These are phyloP conservation scores for Cenchrus purpureus DNA, from an alignment of 176 grass and related monocot species.

Conservation along the genomic window DNA sequence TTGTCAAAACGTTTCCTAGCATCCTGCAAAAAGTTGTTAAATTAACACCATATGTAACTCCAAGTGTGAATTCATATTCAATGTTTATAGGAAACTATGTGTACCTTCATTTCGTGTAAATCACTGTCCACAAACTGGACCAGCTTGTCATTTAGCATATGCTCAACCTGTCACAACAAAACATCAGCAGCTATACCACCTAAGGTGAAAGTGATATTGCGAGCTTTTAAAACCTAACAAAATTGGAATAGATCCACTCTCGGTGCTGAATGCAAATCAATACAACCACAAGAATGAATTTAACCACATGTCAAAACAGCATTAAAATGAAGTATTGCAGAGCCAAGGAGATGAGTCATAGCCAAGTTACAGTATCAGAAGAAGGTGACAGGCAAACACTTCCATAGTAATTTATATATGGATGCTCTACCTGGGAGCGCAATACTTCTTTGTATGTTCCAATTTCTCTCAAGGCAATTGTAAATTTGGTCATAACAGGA, in stretches of 20 bases:
- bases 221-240: constrained; percentile 6
- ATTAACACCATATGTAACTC: constrained; percentile 33
- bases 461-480: constrained; percentile 99
- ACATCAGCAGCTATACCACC: constrained; percentile 35
- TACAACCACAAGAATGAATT: neutral
- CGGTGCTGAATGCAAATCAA: neutral
- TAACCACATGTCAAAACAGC: neutral
- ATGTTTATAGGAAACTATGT: constrained; percentile 17
- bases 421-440: constrained; percentile 84
- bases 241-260: neutral
- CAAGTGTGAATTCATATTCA: constrained; percentile 25
- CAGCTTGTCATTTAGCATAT: constrained; percentile 97
- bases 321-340: neutral
- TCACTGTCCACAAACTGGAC: constrained; percentile 95
- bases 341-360: neutral
- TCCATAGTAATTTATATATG: neutral
- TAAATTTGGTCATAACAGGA: constrained; percentile 99
- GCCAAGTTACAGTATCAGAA: neutral
- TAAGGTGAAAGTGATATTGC: constrained; percentile 6
- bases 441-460: constrained; percentile 99
- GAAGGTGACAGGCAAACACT: neutral
- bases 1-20: constrained; percentile 93
- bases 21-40: constrained; percentile 65
- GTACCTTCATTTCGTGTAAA: constrained; percentile 95
- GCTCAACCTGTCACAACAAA: constrained; percentile 71